These are phyloP conservation scores for Fusarium pseudograminearum DNA, from an alignment of 2,329 filamentous ascomycete species.

Conservation along the genomic window DNA sequence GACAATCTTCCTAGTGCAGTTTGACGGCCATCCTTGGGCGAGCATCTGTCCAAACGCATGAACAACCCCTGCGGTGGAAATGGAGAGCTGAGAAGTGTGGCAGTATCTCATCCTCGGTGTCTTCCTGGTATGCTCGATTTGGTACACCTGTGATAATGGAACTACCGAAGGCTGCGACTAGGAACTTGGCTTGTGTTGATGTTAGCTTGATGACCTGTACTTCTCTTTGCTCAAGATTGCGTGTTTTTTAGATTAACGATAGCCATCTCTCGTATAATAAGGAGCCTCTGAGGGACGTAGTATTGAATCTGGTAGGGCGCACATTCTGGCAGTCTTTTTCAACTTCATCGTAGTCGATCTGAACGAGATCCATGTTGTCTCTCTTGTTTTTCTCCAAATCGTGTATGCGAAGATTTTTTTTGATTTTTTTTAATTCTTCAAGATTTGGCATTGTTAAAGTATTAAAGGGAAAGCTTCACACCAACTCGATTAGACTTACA, in stretches of 20 bases:
- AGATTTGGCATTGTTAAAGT: neutral
- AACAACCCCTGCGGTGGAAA: neutral
- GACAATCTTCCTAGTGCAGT: no score
- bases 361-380: neutral
- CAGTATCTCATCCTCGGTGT: neutral
- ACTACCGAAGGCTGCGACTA: neutral
- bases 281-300: neutral
- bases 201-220: neutral
- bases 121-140: neutral
- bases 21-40: no score
- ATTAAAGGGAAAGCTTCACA: neutral
- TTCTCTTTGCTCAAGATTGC: neutral
- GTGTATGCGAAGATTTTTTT: neutral
- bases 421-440: neutral
- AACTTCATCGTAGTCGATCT: constrained; percentile 4
- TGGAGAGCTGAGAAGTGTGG: neutral
- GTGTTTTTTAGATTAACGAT: neutral
- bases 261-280: neutral
- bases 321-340: constrained; percentile 12
- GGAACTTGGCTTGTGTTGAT: neutral
- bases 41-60: no score
- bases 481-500: neutral
- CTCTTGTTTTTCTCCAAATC: neutral
- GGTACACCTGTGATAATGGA: neutral
- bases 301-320: constrained; percentile 2